Evolutionary conservation across 305 asterid genomes (phyloP), one percentile per base, ranked within the genome.

Genomic region (Nicotiana rustica): DNA sequence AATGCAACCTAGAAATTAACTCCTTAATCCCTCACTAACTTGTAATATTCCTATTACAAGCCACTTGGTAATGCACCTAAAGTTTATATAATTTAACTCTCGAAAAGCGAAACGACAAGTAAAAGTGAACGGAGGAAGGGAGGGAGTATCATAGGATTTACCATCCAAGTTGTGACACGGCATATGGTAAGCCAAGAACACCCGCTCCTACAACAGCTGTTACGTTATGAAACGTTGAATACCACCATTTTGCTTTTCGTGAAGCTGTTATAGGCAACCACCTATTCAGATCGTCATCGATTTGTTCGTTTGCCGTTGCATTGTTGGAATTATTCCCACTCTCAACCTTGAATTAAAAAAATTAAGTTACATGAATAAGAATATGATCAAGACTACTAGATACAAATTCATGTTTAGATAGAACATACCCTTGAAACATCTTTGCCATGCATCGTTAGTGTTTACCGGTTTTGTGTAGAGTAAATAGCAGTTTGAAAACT

Each of bases 241-340:
- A 88, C 87, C 88, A 86, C 91, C 91, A 88, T 84, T 88, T 88
- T 10, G 85, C 91, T 75, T 86, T 82, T 0, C 88, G 89, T 0
- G 88, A 85, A 4, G 91, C 88, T 14, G 91, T 83, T 18, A 86
- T 86, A 1, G 91, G 87, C 56, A 87, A 79, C 86, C 87, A 86
- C 5, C 19, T 35, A 41, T 81, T 86, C 68, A 86, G 75, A 21
- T 84, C 86, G 19, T 81, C 78, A 10, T 13, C 17, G 49, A 0
- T 7, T 52, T 12, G 15, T 52, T 13, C 59, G 59, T 52, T 52
- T 4, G 59, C 3, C 5, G 15, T 52, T 52, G 1, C 59, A 13
- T 52, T 1, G 5, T 52, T 52, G 59, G 17, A 52, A 52, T 12
- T 52, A 52, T 13, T 52, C 59, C 59, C 59, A 52, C 59, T 52